Evolutionary conservation across 441 rosid species (phyloP), one percentile per base, ranked within the genome.

Genomic region (Populus trichocarpa): DNA sequence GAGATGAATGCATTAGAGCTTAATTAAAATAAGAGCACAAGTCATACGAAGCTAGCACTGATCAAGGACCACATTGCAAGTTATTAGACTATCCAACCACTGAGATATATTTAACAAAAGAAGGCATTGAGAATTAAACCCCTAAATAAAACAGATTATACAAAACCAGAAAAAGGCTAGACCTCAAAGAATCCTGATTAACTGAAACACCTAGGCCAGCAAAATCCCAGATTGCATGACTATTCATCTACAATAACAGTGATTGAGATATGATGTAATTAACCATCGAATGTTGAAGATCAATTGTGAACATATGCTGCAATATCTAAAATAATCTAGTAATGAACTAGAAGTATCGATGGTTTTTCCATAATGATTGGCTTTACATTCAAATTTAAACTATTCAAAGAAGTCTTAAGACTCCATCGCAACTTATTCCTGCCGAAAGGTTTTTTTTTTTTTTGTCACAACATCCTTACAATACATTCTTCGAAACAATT

Each of bases 361-460:
- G 6, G 36, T 23, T 70, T 40, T 68, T 32, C 53, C 28, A 67
- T 50, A 53, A 53, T 53, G 8, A 18, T 53, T 53, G n/a, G 8
- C 61, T 53, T 53, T 53, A 53, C 61, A 18, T 16, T 53, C 8
- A 53, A 7, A 69, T 35, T 23, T 18, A 61, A 35, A 35, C 8
- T 8, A 33, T 69, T 35, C 25, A 16, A 66, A 9, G 9, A 6
- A 63, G 13, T 64, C 25, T 32, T 50, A 26, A 18, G n/a, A 22
- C 42, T 18, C 73, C 73, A 71, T 71, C 73, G 22, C 35, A 71
- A 71, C 61, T 40, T 71, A 42, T 14, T 16, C 63, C 40, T 64
- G 33, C 16, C 4, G 2, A 67, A 46, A 12, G 26, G 25, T 61
- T 11, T 2, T 32, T 32, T 32, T 32, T 32, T 32, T 32, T 32